Conservation (phyloP, 192 early-diverging fungal genomes). For the Podila clonocystis region DNA sequence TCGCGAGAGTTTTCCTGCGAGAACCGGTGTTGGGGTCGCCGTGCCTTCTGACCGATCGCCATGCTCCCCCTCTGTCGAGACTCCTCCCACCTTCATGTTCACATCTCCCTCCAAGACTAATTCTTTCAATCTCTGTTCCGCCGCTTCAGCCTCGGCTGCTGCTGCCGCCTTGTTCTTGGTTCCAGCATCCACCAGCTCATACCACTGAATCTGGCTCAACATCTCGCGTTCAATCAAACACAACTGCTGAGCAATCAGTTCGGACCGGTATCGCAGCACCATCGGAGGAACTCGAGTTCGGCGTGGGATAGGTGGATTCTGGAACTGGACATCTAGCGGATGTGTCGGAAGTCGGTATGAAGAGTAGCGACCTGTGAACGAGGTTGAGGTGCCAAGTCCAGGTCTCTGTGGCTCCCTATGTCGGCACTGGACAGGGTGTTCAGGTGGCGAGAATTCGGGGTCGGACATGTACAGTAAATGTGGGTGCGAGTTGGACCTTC, state of each 20-base stretch:
- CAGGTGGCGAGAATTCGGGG: neutral
- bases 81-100: neutral
- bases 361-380: neutral
- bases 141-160: neutral
- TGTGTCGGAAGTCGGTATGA: neutral
- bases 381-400: neutral
- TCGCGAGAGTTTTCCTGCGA: neutral
- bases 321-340: neutral
- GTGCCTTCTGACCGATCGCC: neutral
- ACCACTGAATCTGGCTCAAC: constrained; percentile 62
- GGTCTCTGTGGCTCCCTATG: neutral
- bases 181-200: constrained; percentile 60
- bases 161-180: constrained; percentile 59
- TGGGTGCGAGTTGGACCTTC: neutral
- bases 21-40: neutral
- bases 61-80: neutral
- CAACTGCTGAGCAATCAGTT: constrained; percentile 62
- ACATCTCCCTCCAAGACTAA: neutral
- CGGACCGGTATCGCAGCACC: constrained; percentile 58
- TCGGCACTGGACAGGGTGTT: neutral
- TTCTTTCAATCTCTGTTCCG: neutral
- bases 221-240: constrained; percentile 65
- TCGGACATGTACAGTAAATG: neutral
- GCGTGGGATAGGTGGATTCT: neutral
- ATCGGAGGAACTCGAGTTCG: constrained; percentile 9